These are phyloP conservation scores for Brassica balearica DNA, from an alignment of 441 rosid species.

Conservation along the genomic window DNA sequence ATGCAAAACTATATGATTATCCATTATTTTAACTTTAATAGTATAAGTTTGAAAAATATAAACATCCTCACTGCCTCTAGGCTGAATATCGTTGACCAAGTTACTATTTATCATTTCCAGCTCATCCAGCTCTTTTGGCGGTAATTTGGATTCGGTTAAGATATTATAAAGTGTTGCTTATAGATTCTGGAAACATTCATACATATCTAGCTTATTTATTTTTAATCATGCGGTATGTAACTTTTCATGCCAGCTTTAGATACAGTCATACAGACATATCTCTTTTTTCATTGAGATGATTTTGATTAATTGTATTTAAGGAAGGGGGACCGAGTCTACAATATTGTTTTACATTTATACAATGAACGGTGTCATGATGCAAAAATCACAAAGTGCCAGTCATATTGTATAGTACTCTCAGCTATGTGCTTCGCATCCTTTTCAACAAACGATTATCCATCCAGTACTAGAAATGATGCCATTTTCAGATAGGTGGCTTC, in stretches of 20 bases:
- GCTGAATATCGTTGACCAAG: background rate
- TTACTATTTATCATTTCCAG: background rate
- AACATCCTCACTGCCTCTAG: background rate
- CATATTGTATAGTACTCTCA: background rate
- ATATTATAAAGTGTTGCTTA: background rate
- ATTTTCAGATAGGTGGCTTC: too few relatives aligned
- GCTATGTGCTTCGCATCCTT: background rate
- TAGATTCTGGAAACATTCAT: conserved; percentile 1
- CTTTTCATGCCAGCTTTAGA: background rate
- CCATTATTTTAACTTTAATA: background rate
- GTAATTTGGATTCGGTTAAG: background rate
- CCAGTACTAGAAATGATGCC: background rate
- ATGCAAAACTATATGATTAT: background rate
- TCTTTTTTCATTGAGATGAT: background rate
- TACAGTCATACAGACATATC: background rate
- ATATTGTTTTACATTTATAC: background rate
- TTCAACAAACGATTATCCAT: background rate
- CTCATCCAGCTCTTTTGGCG: background rate
- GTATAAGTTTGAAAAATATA: background rate
- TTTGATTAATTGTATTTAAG: background rate
- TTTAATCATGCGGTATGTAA: background rate
- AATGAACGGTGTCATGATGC: background rate
- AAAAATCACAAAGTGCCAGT: conserved; percentile 2
- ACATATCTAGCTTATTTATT: background rate
- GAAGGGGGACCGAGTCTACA: background rate